phyloP scores from a whole-genome alignment of 2,329 filamentous ascomycete species.

The Cladobotryum mycophilum region DNA sequence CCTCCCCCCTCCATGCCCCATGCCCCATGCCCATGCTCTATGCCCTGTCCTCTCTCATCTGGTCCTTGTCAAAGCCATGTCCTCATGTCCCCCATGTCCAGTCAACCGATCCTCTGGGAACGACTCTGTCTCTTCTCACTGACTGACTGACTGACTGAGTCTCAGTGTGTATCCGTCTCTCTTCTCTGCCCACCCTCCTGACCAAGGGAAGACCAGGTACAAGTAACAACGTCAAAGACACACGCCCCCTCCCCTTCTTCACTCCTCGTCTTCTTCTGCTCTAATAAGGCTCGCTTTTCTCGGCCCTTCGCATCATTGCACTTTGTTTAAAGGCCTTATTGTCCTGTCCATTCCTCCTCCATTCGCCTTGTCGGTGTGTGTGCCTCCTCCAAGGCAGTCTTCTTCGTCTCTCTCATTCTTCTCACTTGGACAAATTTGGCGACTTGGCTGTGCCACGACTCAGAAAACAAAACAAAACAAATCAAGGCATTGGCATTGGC shows the following conservation, averaged over 20 bases:
- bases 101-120: constrained; percentile 11
- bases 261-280: neutral
- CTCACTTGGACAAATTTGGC: neutral
- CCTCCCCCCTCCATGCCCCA: too few species aligned
- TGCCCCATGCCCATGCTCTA: too few species aligned
- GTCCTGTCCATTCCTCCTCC: neutral
- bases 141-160: neutral
- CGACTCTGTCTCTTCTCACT: constrained; percentile 5
- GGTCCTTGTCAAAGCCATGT: too few species aligned
- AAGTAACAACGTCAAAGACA: neutral
- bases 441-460: too few species aligned
- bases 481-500: too few species aligned
- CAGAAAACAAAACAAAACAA: too few species aligned
- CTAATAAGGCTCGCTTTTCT: constrained; percentile 7
- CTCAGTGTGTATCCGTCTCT: neutral
- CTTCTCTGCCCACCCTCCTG: constrained; percentile 2
- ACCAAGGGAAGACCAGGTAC: neutral
- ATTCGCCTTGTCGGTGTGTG: constrained; percentile 1
- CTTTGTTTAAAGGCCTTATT: neutral
- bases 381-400: neutral
- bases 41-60: too few species aligned
- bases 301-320: constrained; percentile 1
- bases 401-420: too few species aligned
- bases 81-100: too few species aligned
- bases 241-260: constrained; percentile 1